Evolutionary conservation across 1,139 yeast genomes (phyloP).

Genomic region (Eremothecium sinecaudum): DNA sequence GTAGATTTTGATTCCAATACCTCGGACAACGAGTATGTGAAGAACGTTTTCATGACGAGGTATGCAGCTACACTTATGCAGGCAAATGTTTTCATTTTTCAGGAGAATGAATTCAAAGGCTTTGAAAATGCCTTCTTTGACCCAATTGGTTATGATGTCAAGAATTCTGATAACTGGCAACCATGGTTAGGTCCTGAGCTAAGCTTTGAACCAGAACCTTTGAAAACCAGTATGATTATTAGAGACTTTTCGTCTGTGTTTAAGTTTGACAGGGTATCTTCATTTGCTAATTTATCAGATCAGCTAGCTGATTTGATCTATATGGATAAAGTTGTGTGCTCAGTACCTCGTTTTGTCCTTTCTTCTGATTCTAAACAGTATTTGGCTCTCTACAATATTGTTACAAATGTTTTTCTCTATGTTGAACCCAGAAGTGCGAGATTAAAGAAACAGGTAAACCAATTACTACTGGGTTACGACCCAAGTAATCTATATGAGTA

Average conservation of each 20-base stretch:
- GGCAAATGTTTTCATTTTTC: conserved; percentile 62
- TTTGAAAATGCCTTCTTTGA: conserved; percentile 39
- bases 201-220: conserved; percentile 59
- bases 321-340: conserved; percentile 42
- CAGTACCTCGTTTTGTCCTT: conserved; percentile 60
- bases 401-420: conserved; percentile 57
- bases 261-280: conserved; percentile 39
- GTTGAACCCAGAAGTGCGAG: conserved; percentile 53
- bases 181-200: conserved; percentile 77
- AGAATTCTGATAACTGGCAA: conserved; percentile 49
- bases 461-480: conserved; percentile 61
- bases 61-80: conserved; percentile 59
- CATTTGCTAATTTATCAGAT: conserved; percentile 23
- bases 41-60: conserved; percentile 56
- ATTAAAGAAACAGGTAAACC: conserved; percentile 52
- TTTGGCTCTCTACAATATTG: conserved; percentile 52
- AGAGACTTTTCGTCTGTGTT: conserved; percentile 56
- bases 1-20: conserved; percentile 42
- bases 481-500: conserved; percentile 51
- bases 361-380: conserved; percentile 70
- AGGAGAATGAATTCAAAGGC: conserved; percentile 38
- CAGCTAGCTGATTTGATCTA: conserved; percentile 15
- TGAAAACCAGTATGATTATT: conserved; percentile 48
- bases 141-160: conserved; percentile 35
- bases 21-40: conserved; percentile 41